Base-by-base conservation (phyloP, 169 alveolate genomes). In the Babesia bigemina region DNA sequence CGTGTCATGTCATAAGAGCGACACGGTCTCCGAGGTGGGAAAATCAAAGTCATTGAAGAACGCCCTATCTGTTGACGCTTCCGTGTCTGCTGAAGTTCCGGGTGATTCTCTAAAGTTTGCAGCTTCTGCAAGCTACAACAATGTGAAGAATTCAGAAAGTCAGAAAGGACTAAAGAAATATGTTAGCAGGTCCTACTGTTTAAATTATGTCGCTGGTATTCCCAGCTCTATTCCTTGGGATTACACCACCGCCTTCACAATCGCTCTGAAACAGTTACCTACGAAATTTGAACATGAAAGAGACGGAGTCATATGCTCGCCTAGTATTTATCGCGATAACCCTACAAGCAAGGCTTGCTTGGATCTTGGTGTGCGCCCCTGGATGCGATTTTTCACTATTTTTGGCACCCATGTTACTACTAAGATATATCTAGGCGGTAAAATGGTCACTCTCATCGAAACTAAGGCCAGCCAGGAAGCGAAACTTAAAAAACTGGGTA, bases 371-470 rank as follows among this genome's bases (percentile, higher is more conserved):
- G 75, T 83, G 17, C 26, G 48, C 44, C 47, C 26, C 8, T 83
- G 90, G 90, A 83, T 83, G 81, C 49, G 49, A 0, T 48, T 83
- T 14, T 83, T 83, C 29, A 61, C 59, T 22, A 74, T 63, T 4
- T 83, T 83, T 39, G 90, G 90, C 29, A 83, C 90, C 21, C 90
- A 83, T 26, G 85, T 83, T 0, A 59, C 86, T 0, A 83, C 75
- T 19, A 73, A 69, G 50, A 74, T 83, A 13, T 83, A 74, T 57
- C 53, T 83, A 22, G 90, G 90, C 22, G 90, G 90, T 17, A 83
- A 83, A 56, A 52, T 75, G 53, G 63, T 74, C 28, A 83, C 78
- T 0, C 56, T 62, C 19, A 50, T 81, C 53, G 90, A 83, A 22
- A 57, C 79, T 4, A 75, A 66, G 13, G 63, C 72, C 29, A 65